These are phyloP conservation scores for Scutellaria galericulata DNA, from an alignment of 257 asterid genomes.

Conservation along the genomic window DNA sequence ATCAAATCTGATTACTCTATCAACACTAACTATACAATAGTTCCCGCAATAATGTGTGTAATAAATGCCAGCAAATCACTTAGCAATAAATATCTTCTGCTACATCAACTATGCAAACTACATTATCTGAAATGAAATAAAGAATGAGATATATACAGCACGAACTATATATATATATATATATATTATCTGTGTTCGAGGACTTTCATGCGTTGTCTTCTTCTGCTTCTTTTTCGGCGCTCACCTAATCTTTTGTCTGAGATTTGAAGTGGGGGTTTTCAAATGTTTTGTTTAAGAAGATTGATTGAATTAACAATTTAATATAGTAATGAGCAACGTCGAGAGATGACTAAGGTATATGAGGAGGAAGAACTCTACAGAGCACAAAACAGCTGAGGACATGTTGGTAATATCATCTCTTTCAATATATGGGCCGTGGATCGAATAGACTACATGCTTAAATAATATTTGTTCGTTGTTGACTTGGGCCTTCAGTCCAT, in stretches of 20 bases:
- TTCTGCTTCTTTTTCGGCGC: background rate
- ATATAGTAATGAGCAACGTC: background rate
- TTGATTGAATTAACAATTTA: background rate
- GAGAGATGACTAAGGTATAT: too few relatives aligned
- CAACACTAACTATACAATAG: slow-evolving; percentile 10
- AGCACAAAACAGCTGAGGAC: background rate
- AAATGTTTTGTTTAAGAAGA: background rate
- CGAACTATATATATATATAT: background rate
- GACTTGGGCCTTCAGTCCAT: too few relatives aligned
- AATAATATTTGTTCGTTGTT: too few relatives aligned
- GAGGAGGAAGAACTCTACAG: background rate
- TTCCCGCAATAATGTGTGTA: background rate
- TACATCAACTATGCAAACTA: slow-evolving; percentile 17
- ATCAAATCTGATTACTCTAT: background rate
- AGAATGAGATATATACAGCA: slow-evolving; percentile 6
- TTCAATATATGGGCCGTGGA: background rate
- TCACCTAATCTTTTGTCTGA: background rate
- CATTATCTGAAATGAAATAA: background rate
- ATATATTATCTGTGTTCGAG: background rate
- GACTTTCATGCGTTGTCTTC: background rate
- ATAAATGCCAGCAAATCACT: slow-evolving; percentile 10
- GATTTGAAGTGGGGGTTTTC: background rate
- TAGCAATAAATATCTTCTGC: slow-evolving; percentile 24
- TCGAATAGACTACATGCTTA: background rate
- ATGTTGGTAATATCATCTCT: background rate